Percentiles rank a stretch among this genome's conserved stretches.
Evolutionary conservation across 1,139 yeast genomes (phyloP).

Genomic region (Scheffersomyces parashehatae): DNA sequence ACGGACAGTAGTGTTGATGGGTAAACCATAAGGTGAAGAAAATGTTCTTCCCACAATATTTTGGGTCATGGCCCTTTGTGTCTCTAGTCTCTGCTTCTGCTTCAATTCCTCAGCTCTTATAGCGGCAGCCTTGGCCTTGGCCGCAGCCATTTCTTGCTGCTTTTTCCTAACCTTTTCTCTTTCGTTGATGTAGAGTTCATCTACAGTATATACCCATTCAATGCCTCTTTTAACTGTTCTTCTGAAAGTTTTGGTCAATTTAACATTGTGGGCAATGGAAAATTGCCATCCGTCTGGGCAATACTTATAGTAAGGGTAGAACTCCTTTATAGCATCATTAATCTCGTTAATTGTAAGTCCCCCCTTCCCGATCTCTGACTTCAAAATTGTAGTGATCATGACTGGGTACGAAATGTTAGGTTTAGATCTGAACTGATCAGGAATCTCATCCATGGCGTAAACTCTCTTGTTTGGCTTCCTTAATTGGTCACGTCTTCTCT

Average conservation of each 20-base stretch:
- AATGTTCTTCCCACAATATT: conserved; percentile 28
- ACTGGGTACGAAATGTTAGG: conserved; percentile 81
- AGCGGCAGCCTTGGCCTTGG: conserved; percentile 59
- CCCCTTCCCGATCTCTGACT: conserved; percentile 42
- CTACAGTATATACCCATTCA: conserved; percentile 93
- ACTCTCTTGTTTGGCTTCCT: conserved; percentile 56
- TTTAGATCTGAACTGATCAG: conserved; percentile 78
- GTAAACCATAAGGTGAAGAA: conserved; percentile 26
- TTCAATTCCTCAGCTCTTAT: conserved; percentile 52
- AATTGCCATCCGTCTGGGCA: conserved; percentile 99
- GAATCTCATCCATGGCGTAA: conserved; percentile 75
- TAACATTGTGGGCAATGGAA: conserved; percentile 84
- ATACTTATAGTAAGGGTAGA: conserved; percentile 87
- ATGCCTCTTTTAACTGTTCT: conserved; percentile 75
- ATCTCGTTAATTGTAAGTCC: conserved; percentile 88
- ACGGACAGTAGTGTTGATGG: conserved; percentile 14
- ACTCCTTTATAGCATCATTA: conserved; percentile 79
- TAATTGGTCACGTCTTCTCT: conserved; percentile 31
- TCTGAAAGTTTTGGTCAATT: conserved; percentile 80
- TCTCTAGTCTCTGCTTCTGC: conserved; percentile 39
- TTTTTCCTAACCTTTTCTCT: conserved; percentile 74
- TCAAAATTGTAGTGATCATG: conserved; percentile 75
- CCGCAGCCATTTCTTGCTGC: conserved; percentile 62
- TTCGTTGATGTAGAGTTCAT: conserved; percentile 79
- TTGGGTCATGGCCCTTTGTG: conserved; percentile 27